Conservation (phyloP, 169 alveolate species). For the Eimeria sp. region DNA sequence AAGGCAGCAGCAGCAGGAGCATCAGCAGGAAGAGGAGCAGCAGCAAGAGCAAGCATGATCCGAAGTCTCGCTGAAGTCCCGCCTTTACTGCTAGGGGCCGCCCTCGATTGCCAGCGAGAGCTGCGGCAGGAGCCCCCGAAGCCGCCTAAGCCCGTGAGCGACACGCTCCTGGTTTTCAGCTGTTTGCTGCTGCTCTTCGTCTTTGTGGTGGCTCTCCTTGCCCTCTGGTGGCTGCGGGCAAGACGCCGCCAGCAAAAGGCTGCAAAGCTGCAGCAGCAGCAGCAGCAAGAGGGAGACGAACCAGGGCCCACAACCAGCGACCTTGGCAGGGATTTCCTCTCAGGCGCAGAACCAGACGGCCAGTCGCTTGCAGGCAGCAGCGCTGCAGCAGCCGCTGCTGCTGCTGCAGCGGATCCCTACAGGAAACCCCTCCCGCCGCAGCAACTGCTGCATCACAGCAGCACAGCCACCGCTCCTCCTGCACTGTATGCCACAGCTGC, state of each 20-base stretch:
- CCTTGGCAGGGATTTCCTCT: conserved; percentile 4
- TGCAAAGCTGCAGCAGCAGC: conserved; percentile 67
- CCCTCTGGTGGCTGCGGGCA: conserved; percentile 73
- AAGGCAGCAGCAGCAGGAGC: conserved; percentile 2
- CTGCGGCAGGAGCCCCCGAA: conserved; percentile 74
- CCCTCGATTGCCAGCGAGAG: conserved; percentile 66
- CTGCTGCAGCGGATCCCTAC: neutral
- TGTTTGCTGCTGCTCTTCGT: conserved; percentile 77
- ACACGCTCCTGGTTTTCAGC: conserved; percentile 70
- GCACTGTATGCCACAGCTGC: neutral
- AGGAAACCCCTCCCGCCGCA: conserved; percentile 8
- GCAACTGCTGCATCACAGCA: neutral
- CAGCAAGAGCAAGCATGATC: neutral
- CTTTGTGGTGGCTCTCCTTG: conserved; percentile 58
- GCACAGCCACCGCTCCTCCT: neutral
- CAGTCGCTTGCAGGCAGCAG: conserved; percentile 11
- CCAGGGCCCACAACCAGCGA: conserved; percentile 14
- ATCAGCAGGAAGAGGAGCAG: neutral
- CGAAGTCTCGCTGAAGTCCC: conserved; percentile 1
- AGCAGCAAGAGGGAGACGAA: neutral
- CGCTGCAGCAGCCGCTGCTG: conserved; percentile 3
- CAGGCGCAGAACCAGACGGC: neutral
- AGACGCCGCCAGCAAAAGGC: conserved; percentile 32
- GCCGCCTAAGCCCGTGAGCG: conserved; percentile 71
- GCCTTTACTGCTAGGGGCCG: conserved; percentile 44